Evolutionary conservation across 495 filamentous ascomycete species (phyloP), one percentile per base, ranked within the genome.

Genomic region (Hyphodiscus hymeniophilus): DNA sequence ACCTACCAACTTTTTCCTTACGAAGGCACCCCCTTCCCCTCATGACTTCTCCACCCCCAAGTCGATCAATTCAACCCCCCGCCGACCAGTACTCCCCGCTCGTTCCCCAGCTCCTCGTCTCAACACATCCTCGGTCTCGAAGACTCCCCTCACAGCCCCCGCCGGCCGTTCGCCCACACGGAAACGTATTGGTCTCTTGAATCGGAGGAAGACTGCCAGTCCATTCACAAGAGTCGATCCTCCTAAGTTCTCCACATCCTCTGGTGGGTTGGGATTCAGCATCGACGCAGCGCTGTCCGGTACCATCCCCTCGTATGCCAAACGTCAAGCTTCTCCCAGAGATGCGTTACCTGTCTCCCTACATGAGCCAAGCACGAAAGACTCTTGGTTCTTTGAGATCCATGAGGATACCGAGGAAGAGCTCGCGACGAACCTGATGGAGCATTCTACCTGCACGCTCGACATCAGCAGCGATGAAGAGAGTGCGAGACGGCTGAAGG

Each of bases 351-450:
- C 39, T 13, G 18, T 39, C 11, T 32, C 44, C 54, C 21, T 50
- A 57, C 56, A 45, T 51, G 64, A 72, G 35, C 47, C 74, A 11
- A 72, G 74, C 42, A 62, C 68, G 36, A 78, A 75, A 20, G 77
- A 79, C 18, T 75, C 76, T 13, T 96, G 91, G 91, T 82, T 83
- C 68, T 97, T 97, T 62, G 81, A 89, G 34, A 97, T 98, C 63
- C 81, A 98, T 59, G 90, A 95, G 60, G 92, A 98, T 64, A 86
- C 86, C 0, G 76, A 79, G 24, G 85, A 94, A 55, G 87, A 98
- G 55, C 80, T 90, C 57, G 83, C 88, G 64, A 83, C 87, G 44
- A 96, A 94, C 59, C 67, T 94, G 3, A 85, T 97, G 71, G 83
- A 95, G 60, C 91, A 96, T 66, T 85, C 81, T 24, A 87, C 92